Evolutionary conservation across 2,329 filamentous ascomycete genomes (phyloP), one percentile per base, ranked within the genome.

Genomic region (Sporothrix inflata): DNA sequence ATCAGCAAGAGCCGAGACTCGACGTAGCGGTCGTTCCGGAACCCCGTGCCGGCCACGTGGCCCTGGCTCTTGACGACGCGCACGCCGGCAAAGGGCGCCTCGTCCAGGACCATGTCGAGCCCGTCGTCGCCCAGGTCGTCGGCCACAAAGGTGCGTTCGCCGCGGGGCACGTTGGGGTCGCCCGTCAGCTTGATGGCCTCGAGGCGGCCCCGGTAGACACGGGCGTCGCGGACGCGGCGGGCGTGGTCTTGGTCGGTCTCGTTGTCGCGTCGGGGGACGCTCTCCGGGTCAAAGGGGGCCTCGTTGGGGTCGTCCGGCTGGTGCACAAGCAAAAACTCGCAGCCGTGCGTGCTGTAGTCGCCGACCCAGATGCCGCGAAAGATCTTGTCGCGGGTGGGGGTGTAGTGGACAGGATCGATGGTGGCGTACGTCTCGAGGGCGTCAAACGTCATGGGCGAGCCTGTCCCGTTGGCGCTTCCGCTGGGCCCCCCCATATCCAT

Each of bases 281-380:
- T 81, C 4, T 84, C 81, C 27, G 81, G 79, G 71, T 84, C 79
- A 7, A 40, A 63, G 19, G 57, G 1, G 82, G 79, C 2, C 66
- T 21, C 24, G 7, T 14, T 77, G 1, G 79, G 77, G 53, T 82
- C 80, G 42, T 85, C 83, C 21, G 90, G 89, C 78, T 99, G 96
- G 76, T 94, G 85, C 61, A 98, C 84, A 14, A 97, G 84, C 4
- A 98, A 78, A 71, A 98, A 97, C 80, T 98, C 95, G 79, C 92
- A 94, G 0, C 94, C 94, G 77, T 98, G 94, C 0, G 89, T 90
- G 34, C 90, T 91, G 78, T 97, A 98, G 79, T 98, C 94, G 0
- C 94, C 94, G 19, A 94, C 91, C 92, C 93, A 98, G 40, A 99
- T 93, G 0, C 95, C 95, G 74, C 94, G 90, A 84, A 91, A 98